Base-by-base conservation (phyloP, 768 basidiomycete genomes). In the Hortiboletus campestris region DNA sequence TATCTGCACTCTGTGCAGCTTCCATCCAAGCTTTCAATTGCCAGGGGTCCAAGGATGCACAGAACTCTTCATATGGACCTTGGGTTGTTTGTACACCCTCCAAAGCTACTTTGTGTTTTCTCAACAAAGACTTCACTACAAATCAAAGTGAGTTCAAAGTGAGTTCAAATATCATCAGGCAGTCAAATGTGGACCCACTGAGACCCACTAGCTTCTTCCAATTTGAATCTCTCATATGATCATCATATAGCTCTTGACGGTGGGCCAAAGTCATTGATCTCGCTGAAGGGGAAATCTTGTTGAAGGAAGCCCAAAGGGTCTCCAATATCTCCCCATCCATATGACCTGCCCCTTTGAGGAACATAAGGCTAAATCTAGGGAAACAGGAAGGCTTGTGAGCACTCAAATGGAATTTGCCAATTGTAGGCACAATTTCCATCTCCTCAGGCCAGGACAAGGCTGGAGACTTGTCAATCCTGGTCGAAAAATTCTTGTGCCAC, bases 241-340 rank as follows among this genome's bases (percentile, higher is more conserved):
- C 42, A 43, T 50, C 40, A 44, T 44, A 55, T 0, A 68, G 39
- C 46, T 76, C 73, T 3, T 63, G 52, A 0, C 62, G 10, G 17
- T 73, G 70, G 0, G 66, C 60, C 4, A 53, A 14, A 0, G 64
- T 50, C 55, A 73, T 71, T 0, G 58, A 61, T 0, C 67, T 41
- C 0, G 66, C 63, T 10, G 61, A 67, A 0, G 61, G 31, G 0
- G 69, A 67, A 0, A 70, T 61, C 2, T 66, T 56, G 36, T 76
- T 75, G 0, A 75, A 52, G 0, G 53, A 29, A 0, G 63, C 51
- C 74, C 74, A 76, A 0, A 76, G 42, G 0, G 69, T 71, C 38
- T 75, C 74, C 9, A 76, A 29, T 3, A 75, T 72, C 39, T 76
- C 70, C 0, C 72, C 70, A 43, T 73, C 69, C 0, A 72, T 42